phyloP scores from a whole-genome alignment of 2,329 filamentous ascomycete species.

The Hypomyces perniciosus region DNA sequence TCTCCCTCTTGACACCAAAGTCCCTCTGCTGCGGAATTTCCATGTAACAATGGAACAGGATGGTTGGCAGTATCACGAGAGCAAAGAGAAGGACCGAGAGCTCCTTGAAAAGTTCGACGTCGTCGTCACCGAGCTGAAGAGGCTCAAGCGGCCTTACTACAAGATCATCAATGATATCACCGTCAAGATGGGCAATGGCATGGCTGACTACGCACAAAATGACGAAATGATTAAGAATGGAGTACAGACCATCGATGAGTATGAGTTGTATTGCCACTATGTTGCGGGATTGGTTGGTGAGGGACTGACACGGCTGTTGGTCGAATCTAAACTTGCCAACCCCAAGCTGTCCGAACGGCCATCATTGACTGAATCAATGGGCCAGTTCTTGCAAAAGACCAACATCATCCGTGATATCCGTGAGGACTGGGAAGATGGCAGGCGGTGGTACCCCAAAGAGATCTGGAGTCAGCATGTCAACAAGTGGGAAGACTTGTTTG shows the following conservation, averaged over 20 bases:
- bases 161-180: conserved; percentile 90
- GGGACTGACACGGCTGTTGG: conserved; percentile 83
- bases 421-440: conserved; percentile 81
- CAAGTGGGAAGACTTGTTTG: conserved; percentile 84
- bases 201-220: conserved; percentile 91
- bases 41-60: conserved; percentile 71
- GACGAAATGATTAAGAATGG: conserved; percentile 74
- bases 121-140: conserved; percentile 79
- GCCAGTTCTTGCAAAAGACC: conserved; percentile 93
- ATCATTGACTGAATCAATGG: conserved; percentile 89
- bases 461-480: conserved; percentile 96
- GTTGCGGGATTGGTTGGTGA: conserved; percentile 98
- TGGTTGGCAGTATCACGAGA: conserved; percentile 85
- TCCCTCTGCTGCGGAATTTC: conserved; percentile 79
- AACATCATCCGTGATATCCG: conserved; percentile 96
- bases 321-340: conserved; percentile 80
- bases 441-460: conserved; percentile 91
- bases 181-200: conserved; percentile 92
- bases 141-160: conserved; percentile 77
- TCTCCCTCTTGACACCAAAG: conserved; percentile 72
- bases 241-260: conserved; percentile 78
- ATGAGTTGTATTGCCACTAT: conserved; percentile 96
- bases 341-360: conserved; percentile 72
- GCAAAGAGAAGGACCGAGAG: conserved; percentile 90
- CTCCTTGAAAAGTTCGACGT: conserved; percentile 88